Evolutionary conservation across 225 moss, liverwort and hornwort genomes (phyloP), one percentile per base, ranked within the genome.

Genomic region (Lunularia cruciata): DNA sequence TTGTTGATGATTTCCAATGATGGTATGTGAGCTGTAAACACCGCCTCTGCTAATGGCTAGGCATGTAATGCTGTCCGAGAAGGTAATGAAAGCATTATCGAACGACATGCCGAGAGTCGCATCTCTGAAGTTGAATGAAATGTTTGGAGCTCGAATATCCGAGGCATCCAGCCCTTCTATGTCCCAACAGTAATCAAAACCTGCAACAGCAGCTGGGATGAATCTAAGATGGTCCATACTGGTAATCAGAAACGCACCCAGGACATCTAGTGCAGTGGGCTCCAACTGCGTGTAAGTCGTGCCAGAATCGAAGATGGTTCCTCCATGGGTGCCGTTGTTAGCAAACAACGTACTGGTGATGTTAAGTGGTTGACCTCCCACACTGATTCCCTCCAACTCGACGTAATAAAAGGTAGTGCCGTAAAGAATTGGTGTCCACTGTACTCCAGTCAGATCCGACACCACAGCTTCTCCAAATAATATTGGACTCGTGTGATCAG

Each of bases 281-380:
- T 60, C 35, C 45, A 79, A 8, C 9, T 18, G 31, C 2, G 67
- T 68, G 35, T 42, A 67, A 10, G 80, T 72, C 5, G 76, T 72
- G 8, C 80, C 80, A 2, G 76, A 76, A 28, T 80, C 80, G 28
- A 80, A 45, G 59, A 80, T 60, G 16, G 45, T 60, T 23, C 79
- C 79, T 9, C 79, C 75, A 9, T 71, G 52, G n/a, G 67, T 60
- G 13, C 6, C 26, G 2, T 13, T 6, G 26, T 75, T 58, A 6
- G 73, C 4, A 5, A 2, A 14, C 8, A 80, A 18, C 31, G 23
- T 47, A 30, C 11, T 25, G 1, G 15, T 4, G 6, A 31, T 52
- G 32, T 33, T 34, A 3, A 75, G 64, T 10, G 12, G 60, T 6
- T 0, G 23, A 15, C 72, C 76, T 8, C 22, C 72, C 1, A 80